Base-by-base conservation (phyloP, 805 yeast genomes). In the Alloascoidea africana region DNA sequence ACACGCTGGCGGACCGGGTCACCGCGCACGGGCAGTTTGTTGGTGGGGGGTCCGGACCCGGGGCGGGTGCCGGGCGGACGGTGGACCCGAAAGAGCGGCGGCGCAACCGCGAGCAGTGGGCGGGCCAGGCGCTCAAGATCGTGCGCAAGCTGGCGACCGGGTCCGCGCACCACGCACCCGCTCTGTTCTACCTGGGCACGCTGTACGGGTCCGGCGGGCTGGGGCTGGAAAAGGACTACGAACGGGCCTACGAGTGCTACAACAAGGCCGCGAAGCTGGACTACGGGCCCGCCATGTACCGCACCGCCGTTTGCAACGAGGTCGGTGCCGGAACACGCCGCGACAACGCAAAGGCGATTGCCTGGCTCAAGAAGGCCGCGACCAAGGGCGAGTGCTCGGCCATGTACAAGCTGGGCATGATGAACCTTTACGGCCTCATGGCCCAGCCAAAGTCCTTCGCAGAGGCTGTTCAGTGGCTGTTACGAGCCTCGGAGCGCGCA, bases 361-460 rank as follows among this genome's bases (percentile, higher is more conserved):
- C 58, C 11, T 73, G 68, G 58, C 79, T 73, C 54, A 60, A 63
- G 27, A 59, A 62, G 35, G 82, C 85, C 0, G 83, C 87, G 2
- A 55, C 62, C n/a, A 53, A 66, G 16, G 79, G 78, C 3, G 73
- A 70, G 44, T 70, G 68, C 3, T 66, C 75, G 11, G 75, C 85
- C 16, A 77, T 79, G 82, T 79, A 76, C 56, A 77, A 79, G 53
- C 56, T 80, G 14, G 91, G 86, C 4, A 68, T 76, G 70, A 63
- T 76, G 35, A 62, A 67, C 45, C 59, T 76, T 14, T 63, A 70
- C 14, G 79, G 78, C 2, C 48, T 52, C 14, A 46, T 66, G 2
- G 57, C 60, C 16, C 62, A 58, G 39, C 52, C 52, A 5, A 57
- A 59, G 44, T 56, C 63, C 34, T 59, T 66, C 11, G 46, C 52